These are phyloP conservation scores for Diaporthe citriasiana DNA, from an alignment of 2,329 filamentous ascomycete genomes.

Conservation along the genomic window DNA sequence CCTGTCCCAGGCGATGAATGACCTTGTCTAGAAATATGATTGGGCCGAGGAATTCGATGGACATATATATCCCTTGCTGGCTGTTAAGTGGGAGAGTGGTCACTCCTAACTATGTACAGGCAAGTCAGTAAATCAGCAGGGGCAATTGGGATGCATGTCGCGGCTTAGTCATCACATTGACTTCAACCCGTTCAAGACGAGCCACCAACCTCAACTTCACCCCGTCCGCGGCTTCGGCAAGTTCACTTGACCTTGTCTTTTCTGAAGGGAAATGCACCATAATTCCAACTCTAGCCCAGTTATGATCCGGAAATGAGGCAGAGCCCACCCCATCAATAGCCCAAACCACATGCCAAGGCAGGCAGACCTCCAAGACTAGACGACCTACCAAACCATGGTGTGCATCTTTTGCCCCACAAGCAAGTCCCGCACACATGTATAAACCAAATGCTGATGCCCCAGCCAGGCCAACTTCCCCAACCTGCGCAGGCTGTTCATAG, in stretches of 20 bases:
- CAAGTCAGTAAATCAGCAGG: too few relatives aligned
- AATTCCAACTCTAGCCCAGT: not conserved
- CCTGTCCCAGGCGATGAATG: not conserved
- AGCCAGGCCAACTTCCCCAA: constrained; percentile 43
- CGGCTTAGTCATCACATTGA: constrained; percentile 16
- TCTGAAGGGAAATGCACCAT: not conserved
- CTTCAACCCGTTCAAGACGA: not conserved
- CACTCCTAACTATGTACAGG: too few relatives aligned
- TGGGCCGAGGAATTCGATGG: too few relatives aligned
- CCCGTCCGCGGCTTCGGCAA: not conserved
- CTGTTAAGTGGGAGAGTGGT: too few relatives aligned
- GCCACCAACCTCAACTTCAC: not conserved
- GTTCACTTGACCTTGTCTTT: not conserved
- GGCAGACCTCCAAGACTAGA: not conserved
- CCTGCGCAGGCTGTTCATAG: constrained; percentile 41
- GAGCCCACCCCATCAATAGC: not conserved
- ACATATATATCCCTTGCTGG: too few relatives aligned
- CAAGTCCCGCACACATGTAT: not conserved
- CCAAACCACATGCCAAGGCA: not conserved
- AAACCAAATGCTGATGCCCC: not conserved
- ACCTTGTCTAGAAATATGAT: too few relatives aligned
- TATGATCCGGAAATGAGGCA: not conserved
- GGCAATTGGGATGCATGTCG: too few relatives aligned
- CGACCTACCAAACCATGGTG: not conserved
- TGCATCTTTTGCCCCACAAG: not conserved